Evolutionary conservation across 208 protist species (phyloP).

Genomic region (Crithidia expoeki): DNA sequence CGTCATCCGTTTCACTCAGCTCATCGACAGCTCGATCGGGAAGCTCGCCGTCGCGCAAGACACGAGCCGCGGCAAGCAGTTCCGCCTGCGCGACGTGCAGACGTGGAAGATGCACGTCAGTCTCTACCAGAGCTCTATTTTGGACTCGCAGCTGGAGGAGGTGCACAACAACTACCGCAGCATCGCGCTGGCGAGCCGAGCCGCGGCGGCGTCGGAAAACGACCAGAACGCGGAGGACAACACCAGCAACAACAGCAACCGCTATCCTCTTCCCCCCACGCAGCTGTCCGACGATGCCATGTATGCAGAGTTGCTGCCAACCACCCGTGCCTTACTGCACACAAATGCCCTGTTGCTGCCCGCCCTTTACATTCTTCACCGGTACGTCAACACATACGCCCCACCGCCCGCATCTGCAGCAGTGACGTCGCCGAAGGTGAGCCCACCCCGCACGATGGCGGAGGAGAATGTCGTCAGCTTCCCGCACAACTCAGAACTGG

Average conservation of each 20-base stretch:
- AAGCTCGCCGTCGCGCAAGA: conserved; percentile 49
- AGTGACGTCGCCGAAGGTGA: neutral
- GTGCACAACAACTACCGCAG: conserved; percentile 42
- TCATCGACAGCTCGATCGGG: conserved; percentile 37
- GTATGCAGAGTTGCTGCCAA: conserved; percentile 48
- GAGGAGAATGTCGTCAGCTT: conserved; percentile 21
- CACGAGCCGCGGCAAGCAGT: conserved; percentile 30
- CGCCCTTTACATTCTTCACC: conserved; percentile 53
- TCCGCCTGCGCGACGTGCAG: conserved; percentile 50
- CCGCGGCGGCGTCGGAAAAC: neutral
- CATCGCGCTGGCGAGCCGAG: conserved; percentile 8
- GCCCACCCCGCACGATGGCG: neutral
- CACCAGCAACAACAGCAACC: neutral
- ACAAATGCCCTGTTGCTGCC: conserved; percentile 69
- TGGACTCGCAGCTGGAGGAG: conserved; percentile 36
- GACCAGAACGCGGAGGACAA: conserved; percentile 7
- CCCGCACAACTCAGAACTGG: neutral
- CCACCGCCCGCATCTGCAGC: neutral
- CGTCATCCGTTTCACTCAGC: conserved; percentile 23
- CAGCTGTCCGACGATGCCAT: conserved; percentile 22
- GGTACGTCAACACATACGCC: conserved; percentile 29
- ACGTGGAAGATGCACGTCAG: conserved; percentile 54
- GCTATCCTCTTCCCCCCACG: conserved; percentile 28
- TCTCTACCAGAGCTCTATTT: conserved; percentile 48
- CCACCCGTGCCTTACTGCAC: conserved; percentile 73